These are phyloP conservation scores for Gremmenia infestans DNA, from an alignment of 2,329 filamentous ascomycete species.

Conservation along the genomic window DNA sequence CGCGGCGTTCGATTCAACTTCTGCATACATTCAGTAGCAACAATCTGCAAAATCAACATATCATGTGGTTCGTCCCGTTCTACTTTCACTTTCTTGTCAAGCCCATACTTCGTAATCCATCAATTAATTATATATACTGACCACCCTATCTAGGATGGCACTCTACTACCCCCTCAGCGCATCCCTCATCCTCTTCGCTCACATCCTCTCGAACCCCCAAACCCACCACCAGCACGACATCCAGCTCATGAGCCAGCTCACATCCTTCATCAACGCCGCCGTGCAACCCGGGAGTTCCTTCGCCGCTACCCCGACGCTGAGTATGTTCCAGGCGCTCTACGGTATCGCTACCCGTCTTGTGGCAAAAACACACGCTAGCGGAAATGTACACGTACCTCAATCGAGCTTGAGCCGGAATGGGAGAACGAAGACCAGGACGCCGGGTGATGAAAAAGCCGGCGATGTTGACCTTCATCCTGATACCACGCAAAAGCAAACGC, in stretches of 20 bases:
- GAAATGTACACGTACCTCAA: background rate
- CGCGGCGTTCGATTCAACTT: conserved; percentile 17
- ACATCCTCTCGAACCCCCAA: conserved; percentile 88
- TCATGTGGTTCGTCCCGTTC: conserved; percentile 15
- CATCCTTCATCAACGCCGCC: conserved; percentile 9
- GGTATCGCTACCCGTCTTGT: conserved; percentile 14
- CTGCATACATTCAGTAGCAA: conserved; percentile 15
- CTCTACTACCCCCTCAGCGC: conserved; percentile 87
- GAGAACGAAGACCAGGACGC: conserved; percentile 5
- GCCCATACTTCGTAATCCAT: background rate
- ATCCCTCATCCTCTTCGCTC: conserved; percentile 86
- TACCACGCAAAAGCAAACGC: background rate
- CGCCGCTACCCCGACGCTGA: conserved; percentile 10
- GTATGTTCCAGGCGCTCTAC: conserved; percentile 13
- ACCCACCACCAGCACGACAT: conserved; percentile 80
- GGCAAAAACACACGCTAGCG: background rate
- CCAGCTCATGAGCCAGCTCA: conserved; percentile 78
- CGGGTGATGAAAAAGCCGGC: conserved; percentile 3
- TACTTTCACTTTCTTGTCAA: conserved; percentile 2
- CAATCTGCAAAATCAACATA: conserved; percentile 10
- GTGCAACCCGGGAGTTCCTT: conserved; percentile 11
- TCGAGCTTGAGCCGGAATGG: background rate
- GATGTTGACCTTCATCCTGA: too few relatives aligned
- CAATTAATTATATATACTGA: background rate
- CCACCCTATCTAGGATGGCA: conserved; percentile 8